Percentiles rank a stretch among this genome's conserved stretches.
Conservation (phyloP, 2,329 filamentous ascomycete species). For the Tolypocladium ovalisporum region DNA sequence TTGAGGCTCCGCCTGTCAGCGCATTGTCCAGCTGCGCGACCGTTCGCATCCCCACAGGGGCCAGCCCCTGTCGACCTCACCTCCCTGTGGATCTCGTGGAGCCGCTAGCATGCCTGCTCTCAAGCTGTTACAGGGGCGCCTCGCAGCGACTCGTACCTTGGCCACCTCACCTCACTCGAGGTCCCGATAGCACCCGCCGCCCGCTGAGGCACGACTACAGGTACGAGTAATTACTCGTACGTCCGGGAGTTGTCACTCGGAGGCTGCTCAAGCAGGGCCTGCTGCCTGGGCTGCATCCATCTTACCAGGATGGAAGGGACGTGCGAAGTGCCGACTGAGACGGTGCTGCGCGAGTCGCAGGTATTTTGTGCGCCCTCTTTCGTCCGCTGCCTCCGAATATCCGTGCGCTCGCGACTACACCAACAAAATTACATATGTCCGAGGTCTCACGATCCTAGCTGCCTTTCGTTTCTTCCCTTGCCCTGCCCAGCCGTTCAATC, state of each 20-base stretch:
- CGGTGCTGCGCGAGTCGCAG: not conserved
- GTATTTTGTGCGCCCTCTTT: not conserved
- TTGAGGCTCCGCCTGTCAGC: conserved; percentile 1
- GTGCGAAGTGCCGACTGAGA: not conserved
- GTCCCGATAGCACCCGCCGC: too few relatives aligned
- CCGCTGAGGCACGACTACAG: too few relatives aligned
- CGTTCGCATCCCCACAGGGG: not conserved
- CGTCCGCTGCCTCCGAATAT: not conserved
- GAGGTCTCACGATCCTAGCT: not conserved
- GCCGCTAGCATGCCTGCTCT: not conserved
- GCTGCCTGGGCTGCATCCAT: not conserved
- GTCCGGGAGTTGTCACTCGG: too few relatives aligned
- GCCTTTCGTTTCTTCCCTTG: not conserved
- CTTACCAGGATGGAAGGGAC: not conserved
- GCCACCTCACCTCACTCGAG: too few relatives aligned
- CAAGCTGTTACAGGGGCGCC: not conserved
- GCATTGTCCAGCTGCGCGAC: conserved; percentile 4
- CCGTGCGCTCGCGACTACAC: not conserved
- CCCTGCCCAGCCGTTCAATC: not conserved
- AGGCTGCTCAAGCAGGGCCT: too few relatives aligned
- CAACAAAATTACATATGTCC: not conserved
- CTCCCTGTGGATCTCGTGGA: not conserved
- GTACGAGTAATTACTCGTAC: too few relatives aligned
- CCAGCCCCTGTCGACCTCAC: not conserved
- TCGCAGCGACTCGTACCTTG: not conserved